Evolutionary conservation across 23 red algal species (phyloP).

Genomic region (Chondrus crispus): DNA sequence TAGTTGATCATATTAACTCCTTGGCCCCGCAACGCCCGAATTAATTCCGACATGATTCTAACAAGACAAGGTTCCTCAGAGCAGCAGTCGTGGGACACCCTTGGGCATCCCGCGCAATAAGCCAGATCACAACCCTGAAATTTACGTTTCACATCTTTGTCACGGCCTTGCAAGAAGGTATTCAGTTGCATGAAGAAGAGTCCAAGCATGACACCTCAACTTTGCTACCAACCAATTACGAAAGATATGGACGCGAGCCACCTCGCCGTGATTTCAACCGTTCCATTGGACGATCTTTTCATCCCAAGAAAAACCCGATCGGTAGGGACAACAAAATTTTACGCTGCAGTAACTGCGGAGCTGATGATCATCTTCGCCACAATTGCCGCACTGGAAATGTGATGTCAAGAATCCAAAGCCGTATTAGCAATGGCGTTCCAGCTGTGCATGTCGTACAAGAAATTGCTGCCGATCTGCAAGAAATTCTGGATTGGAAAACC

Average conservation of each 20-base stretch:
- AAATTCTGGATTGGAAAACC: no score
- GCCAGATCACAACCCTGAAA: neutral
- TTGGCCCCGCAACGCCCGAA: constrained; percentile 17
- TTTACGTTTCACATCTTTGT: constrained; percentile 40
- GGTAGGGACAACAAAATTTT: neutral
- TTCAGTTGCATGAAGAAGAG: constrained; percentile 24
- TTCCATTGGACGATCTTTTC: no score
- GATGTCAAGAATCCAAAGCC: neutral
- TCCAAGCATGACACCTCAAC: no score
- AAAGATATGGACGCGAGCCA: no score
- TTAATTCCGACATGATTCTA: neutral
- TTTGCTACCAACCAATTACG: no score
- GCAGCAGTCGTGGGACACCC: neutral
- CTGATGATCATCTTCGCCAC: neutral
- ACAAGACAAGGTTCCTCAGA: constrained; percentile 25
- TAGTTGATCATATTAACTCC: neutral
- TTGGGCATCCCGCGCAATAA: neutral
- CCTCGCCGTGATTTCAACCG: no score
- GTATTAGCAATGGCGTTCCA: neutral
- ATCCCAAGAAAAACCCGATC: neutral
- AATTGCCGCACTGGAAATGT: neutral
- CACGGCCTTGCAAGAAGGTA: constrained; percentile 10
- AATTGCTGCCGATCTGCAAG: no score
- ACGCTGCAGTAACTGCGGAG: neutral
- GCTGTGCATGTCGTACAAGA: neutral